Evolutionary conservation across 78 protist species (phyloP).

Genomic region (Blattamonas nauphoetae): DNA sequence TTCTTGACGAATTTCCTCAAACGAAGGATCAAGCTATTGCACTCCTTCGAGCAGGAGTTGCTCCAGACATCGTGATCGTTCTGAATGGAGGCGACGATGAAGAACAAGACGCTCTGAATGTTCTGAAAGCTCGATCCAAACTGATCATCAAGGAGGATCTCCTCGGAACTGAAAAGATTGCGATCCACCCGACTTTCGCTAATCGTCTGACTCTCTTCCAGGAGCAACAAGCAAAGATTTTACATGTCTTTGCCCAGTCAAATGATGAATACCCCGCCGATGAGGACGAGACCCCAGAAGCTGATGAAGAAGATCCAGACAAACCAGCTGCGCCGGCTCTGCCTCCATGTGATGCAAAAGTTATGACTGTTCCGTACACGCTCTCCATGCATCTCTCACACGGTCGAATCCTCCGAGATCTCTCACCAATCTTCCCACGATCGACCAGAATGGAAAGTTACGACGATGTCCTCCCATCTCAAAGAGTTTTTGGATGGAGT

Average conservation of each 20-base stretch:
- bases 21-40: slow-evolving; percentile 1
- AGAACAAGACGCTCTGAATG: not conserved
- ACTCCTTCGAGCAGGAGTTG: not conserved
- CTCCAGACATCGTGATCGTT: not conserved
- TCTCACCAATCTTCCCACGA: not conserved
- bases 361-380: not conserved
- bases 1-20: slow-evolving; percentile 9
- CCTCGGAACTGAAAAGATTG: not conserved
- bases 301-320: not conserved
- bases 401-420: not conserved
- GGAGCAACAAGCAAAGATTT: not conserved
- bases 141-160: not conserved
- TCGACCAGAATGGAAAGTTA: not conserved
- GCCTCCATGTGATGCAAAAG: not conserved
- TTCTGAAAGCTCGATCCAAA: not conserved
- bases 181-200: not conserved
- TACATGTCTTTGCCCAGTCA: not conserved
- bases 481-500: not conserved
- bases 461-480: not conserved
- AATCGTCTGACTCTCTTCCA: not conserved
- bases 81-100: not conserved
- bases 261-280: not conserved
- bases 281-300: not conserved
- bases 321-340: not conserved
- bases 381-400: not conserved